Percentiles rank a stretch among this genome's conserved stretches.
These are phyloP conservation scores for Pythium pyrilobum DNA, from an alignment of 352 stramenopile genomes.

Conservation along the genomic window DNA sequence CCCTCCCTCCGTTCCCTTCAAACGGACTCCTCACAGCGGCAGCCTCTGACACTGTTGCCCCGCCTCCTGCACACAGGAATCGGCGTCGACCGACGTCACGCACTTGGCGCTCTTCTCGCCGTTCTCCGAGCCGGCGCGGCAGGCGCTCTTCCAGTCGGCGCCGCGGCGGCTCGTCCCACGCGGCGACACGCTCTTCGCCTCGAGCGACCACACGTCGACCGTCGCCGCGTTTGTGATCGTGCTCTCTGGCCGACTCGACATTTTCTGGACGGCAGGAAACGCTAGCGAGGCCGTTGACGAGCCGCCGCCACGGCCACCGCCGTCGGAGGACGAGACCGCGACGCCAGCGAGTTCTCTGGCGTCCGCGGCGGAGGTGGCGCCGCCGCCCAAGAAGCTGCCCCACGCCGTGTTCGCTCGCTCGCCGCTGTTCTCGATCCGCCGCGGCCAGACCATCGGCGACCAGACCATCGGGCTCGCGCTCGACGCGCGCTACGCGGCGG, in stretches of 20 bases:
- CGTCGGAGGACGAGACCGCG: background rate
- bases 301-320: no score
- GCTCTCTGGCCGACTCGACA: conserved; percentile 34
- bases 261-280: conserved; percentile 36
- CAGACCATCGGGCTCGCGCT: conserved; percentile 47
- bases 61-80: conserved; percentile 18
- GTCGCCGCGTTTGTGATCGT: conserved; percentile 28
- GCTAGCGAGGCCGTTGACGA: background rate
- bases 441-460: conserved; percentile 48
- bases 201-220: background rate
- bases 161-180: conserved; percentile 12
- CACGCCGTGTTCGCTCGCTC: background rate
- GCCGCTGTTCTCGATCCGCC: conserved; percentile 23
- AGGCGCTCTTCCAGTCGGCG: conserved; percentile 25
- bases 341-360: no score
- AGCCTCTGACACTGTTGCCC: background rate
- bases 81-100: conserved; percentile 24
- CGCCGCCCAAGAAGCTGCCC: background rate
- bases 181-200: conserved; percentile 8
- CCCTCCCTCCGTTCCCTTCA: background rate
- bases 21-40: background rate
- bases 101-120: conserved; percentile 38
- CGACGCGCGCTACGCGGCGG: conserved; percentile 16
- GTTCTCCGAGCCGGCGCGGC: conserved; percentile 26
- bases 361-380: no score